Conservation (phyloP, 169 alveolate species). For the Babesia divergens region DNA sequence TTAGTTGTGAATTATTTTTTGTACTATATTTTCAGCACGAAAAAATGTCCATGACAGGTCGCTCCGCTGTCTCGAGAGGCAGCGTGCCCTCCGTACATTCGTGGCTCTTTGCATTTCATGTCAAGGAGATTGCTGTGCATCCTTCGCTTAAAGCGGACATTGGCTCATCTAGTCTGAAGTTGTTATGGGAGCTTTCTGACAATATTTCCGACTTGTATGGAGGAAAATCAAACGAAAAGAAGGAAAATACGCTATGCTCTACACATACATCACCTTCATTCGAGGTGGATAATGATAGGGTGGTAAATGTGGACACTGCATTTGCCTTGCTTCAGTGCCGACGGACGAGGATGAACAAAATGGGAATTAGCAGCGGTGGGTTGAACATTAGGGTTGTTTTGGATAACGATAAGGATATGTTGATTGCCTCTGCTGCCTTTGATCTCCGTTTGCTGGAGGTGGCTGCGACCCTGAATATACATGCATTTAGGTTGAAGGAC, state of each 20-base stretch:
- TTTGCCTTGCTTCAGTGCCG: constrained; percentile 22
- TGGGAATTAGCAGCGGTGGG: background rate
- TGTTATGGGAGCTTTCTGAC: constrained; percentile 19
- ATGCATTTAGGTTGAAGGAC: background rate
- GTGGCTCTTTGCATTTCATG: constrained; percentile 29
- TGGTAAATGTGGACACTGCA: constrained; percentile 28
- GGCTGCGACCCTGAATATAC: constrained; percentile 4
- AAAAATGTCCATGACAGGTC: constrained; percentile 1
- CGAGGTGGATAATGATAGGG: background rate
- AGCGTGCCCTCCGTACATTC: constrained; percentile 9
- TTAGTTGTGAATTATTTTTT: too few species aligned
- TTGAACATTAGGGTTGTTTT: constrained; percentile 4
- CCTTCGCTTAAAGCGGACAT: background rate
- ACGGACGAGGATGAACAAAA: background rate
- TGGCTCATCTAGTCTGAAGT: background rate
- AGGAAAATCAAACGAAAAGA: background rate
- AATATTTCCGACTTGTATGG: background rate
- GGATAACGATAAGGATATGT: background rate
- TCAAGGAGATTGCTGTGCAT: constrained; percentile 18
- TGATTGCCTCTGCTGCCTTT: background rate
- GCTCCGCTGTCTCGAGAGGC: constrained; percentile 3
- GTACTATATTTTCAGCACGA: too few species aligned
- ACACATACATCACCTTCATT: background rate
- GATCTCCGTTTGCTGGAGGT: constrained; percentile 8
- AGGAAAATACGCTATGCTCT: background rate